Base-by-base conservation (phyloP, 805 yeast species). In the Starmerella etchellsii region DNA sequence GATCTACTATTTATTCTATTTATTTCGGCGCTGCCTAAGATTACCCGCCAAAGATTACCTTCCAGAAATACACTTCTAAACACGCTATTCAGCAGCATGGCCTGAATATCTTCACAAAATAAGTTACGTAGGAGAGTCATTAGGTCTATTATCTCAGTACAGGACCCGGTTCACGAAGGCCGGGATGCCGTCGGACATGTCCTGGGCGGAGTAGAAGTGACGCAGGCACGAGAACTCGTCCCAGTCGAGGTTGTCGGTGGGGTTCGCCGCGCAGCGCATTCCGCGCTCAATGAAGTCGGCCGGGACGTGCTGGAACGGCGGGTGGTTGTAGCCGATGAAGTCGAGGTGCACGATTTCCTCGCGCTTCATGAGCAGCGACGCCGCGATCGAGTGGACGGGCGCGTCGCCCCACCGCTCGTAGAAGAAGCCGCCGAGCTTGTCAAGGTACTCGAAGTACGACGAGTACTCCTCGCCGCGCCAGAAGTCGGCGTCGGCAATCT, bases 351-450 rank as follows among this genome's bases (percentile, higher is more conserved):
- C 97, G 11, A 88, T 65, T 44, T 87, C 82, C 3, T 72, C 66
- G 2, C 77, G 58, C 41, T 78, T 67, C 35, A 87, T 62, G 54
- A 81, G 65, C 70, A 91, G 67, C 0, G 84, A 91, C 5, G 81
- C 73, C 0, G 93, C 97, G 21, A 91, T 62, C 0, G 95, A 80
- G 58, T 88, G 97, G 3, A 88, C 77, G 0, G 97, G 95, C 0
- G 97, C 96, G 67, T 91, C 97, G 2, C 97, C 97, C 96, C 96
- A 88, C 53, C 98, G 66, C 60, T 88, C 97, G 42, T 71, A 69
- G 69, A 76, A 85, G 58, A 88, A 88, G 0, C 97, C 97, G 10
- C 87, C 83, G 4, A 76, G 64, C 10, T 60, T 39, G 43, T 88
- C 97, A 35, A 88, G 60, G 51, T 67, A 73, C 32, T 76, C 63